A percentile compares a stretch with the other conserved stretches of the same genome.
phyloP scores from a whole-genome alignment of 73 alveolate genomes.

The Durusdinium trenchii region DNA sequence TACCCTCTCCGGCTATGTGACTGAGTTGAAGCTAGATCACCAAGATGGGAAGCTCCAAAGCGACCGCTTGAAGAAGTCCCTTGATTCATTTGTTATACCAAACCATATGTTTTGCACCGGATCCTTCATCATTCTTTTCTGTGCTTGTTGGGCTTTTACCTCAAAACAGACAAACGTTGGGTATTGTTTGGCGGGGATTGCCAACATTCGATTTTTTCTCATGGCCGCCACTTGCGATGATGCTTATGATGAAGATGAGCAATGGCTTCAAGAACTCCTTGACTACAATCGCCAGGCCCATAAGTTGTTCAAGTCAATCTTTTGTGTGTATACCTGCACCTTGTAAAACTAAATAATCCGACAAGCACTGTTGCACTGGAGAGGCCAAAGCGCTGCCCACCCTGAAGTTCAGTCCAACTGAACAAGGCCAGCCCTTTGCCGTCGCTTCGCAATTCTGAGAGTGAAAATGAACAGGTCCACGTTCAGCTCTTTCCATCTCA shows the following conservation, averaged over 20 bases:
- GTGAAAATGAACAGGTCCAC: no score
- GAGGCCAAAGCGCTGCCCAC: no score
- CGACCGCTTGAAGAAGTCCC: not conserved
- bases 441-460: no score
- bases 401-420: no score
- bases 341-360: no score
- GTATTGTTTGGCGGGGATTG: not conserved
- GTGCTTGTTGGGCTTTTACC: not conserved
- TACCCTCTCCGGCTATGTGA: not conserved
- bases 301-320: no score
- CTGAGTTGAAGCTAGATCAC: not conserved
- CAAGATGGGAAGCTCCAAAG: not conserved
- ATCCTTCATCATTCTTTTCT: not conserved
- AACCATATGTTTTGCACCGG: not conserved
- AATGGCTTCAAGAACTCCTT: conserved; percentile 20
- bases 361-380: no score
- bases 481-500: no score
- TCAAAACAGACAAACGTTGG: no score
- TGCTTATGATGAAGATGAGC: not conserved
- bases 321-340: no score
- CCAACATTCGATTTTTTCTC: not conserved
- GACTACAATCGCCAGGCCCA: conserved; percentile 7
- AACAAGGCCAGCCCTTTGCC: no score
- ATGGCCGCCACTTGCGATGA: not conserved
- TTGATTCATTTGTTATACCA: not conserved